A percentile compares a stretch with the other conserved stretches of the same genome.
Conservation (phyloP, 805 yeast species). For the Pichia phayaonensis region DNA sequence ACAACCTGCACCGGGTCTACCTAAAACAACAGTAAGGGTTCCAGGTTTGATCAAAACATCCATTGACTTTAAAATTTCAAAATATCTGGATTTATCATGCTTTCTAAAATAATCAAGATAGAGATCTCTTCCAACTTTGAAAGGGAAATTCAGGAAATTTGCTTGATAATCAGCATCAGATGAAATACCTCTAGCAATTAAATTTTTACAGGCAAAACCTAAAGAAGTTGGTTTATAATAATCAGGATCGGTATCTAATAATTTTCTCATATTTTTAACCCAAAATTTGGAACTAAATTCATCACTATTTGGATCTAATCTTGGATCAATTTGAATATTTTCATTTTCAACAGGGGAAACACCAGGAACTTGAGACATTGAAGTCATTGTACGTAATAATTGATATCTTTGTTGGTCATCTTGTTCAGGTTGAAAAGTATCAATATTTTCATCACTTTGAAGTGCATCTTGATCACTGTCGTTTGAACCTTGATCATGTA, state of each 20-base stretch:
- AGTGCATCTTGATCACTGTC: neutral
- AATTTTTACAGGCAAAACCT: constrained; percentile 51
- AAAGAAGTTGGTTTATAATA: constrained; percentile 54
- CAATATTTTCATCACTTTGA: constrained; percentile 1
- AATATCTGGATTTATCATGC: constrained; percentile 21
- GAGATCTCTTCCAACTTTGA: constrained; percentile 27
- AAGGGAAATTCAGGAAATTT: constrained; percentile 41
- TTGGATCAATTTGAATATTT: constrained; percentile 25
- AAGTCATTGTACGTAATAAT: constrained; percentile 33
- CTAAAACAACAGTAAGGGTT: constrained; percentile 58
- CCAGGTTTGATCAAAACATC: constrained; percentile 55
- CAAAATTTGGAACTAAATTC: constrained; percentile 53
- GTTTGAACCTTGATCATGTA: neutral
- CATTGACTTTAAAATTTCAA: constrained; percentile 52
- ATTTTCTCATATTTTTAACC: constrained; percentile 56
- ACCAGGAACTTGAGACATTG: constrained; percentile 49
- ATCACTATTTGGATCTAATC: constrained; percentile 53
- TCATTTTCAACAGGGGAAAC: constrained; percentile 27
- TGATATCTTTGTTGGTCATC: constrained; percentile 7
- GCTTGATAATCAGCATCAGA: constrained; percentile 62
- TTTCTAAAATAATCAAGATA: constrained; percentile 19
- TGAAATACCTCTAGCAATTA: constrained; percentile 59
- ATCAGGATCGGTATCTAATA: constrained; percentile 48
- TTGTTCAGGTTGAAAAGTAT: neutral
- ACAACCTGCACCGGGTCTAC: constrained; percentile 77